Percentiles rank a stretch among this genome's conserved stretches.
Evolutionary conservation across 352 stramenopile species (phyloP).

Genomic region (Globisporangium lucens): DNA sequence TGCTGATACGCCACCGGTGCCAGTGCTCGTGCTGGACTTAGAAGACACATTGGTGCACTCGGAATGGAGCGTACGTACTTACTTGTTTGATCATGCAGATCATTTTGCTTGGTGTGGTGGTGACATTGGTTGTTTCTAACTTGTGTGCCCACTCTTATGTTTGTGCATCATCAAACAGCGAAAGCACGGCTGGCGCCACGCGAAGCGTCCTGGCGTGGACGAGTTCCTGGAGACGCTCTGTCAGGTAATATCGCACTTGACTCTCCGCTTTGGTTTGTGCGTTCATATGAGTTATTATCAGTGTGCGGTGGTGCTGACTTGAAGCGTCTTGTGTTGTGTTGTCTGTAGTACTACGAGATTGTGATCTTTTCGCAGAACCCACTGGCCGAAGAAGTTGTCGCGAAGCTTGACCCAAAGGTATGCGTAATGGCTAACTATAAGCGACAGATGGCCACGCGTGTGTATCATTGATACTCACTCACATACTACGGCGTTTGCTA

Average conservation of each 20-base stretch:
- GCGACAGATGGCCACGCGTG: too few species aligned
- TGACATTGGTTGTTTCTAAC: background rate
- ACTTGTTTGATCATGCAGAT: background rate
- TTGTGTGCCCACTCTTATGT: background rate
- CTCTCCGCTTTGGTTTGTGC: background rate
- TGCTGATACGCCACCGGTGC: constrained; percentile 69
- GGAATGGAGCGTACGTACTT: constrained; percentile 79
- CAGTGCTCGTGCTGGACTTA: constrained; percentile 80
- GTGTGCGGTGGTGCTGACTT: background rate
- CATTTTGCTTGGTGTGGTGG: background rate
- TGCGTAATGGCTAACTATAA: background rate
- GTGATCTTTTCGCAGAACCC: constrained; percentile 87
- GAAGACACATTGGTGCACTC: constrained; percentile 88
- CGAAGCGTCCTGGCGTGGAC: constrained; percentile 81
- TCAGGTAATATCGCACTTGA: constrained; percentile 28
- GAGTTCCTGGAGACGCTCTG: constrained; percentile 83
- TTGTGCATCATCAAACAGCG: constrained; percentile 31
- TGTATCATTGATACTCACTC: background rate
- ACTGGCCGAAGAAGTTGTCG: constrained; percentile 74
- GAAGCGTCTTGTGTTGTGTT: background rate
- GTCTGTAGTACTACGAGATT: constrained; percentile 77
- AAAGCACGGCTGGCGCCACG: constrained; percentile 86
- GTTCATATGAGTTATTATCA: background rate
- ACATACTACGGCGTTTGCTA: background rate
- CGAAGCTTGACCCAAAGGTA: constrained; percentile 79